phyloP scores from a whole-genome alignment of 2,329 filamentous ascomycete genomes.

The Talaromyces islandicus region DNA sequence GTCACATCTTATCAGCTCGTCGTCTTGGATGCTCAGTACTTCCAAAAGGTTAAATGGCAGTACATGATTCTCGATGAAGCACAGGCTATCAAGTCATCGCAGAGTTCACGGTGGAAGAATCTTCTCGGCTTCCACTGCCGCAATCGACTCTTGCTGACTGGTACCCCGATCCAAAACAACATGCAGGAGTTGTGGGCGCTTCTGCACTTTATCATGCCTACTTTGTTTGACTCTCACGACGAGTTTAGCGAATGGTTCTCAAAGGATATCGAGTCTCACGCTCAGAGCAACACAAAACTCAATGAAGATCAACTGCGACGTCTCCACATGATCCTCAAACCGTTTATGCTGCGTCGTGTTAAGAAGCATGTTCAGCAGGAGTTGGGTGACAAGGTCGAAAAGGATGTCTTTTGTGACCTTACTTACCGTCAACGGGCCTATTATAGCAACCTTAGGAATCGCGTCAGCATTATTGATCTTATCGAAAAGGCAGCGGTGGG shows the following conservation, averaged over 20 bases:
- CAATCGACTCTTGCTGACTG: constrained; percentile 86
- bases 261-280: constrained; percentile 82
- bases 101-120: constrained; percentile 95
- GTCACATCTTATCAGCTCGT: constrained; percentile 97
- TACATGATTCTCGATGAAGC: constrained; percentile 99
- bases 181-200: constrained; percentile 99
- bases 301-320: constrained; percentile 97
- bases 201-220: constrained; percentile 99
- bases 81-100: constrained; percentile 96
- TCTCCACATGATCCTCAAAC: constrained; percentile 97
- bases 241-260: constrained; percentile 51
- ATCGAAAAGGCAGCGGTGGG: constrained; percentile 95
- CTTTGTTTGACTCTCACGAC: constrained; percentile 66
- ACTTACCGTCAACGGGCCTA: constrained; percentile 93
- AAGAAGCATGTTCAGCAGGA: constrained; percentile 99
- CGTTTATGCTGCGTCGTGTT: constrained; percentile 98
- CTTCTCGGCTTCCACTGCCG: constrained; percentile 90
- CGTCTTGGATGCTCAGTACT: constrained; percentile 91
- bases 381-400: constrained; percentile 95
- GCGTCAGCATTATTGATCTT: constrained; percentile 97
- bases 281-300: constrained; percentile 97
- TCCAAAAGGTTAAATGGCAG: constrained; percentile 99
- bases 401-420: constrained; percentile 92
- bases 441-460: constrained; percentile 87
- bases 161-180: constrained; percentile 98